A percentile compares a stretch with the other conserved stretches of the same genome.
These are phyloP conservation scores for Blepharisma japonicum DNA, from an alignment of 73 alveolate species.

Conservation along the genomic window DNA sequence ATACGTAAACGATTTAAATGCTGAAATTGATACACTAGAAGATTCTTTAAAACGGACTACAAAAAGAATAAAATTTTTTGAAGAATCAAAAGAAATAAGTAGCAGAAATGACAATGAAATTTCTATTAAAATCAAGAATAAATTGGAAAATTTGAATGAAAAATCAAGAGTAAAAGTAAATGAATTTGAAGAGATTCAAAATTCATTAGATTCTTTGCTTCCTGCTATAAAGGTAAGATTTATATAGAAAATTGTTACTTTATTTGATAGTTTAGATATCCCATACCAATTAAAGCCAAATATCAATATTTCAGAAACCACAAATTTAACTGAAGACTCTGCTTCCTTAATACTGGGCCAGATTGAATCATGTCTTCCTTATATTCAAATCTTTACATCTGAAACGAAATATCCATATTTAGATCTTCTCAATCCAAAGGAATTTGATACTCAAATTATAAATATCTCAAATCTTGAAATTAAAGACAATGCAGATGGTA, in stretches of 20 bases:
- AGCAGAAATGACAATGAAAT: background rate
- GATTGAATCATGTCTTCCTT: too few species aligned
- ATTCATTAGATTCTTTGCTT: background rate
- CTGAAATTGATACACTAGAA: conserved; percentile 60
- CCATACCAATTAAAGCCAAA: too few species aligned
- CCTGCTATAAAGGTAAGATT: background rate
- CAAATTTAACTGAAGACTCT: too few species aligned
- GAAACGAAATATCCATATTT: too few species aligned
- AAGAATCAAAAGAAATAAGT: background rate
- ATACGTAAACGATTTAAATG: conserved; percentile 63
- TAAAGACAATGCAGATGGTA: background rate
- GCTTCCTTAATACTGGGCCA: too few species aligned
- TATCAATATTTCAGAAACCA: too few species aligned
- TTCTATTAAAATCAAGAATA: background rate
- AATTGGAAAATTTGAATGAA: background rate
- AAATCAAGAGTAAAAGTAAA: background rate
- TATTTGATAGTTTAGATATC: too few species aligned
- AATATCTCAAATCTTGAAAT: too few species aligned
- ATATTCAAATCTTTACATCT: too few species aligned
- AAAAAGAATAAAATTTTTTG: background rate
- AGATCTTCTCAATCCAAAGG: too few species aligned
- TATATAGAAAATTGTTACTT: too few species aligned
- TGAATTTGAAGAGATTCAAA: background rate
- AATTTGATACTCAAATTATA: too few species aligned
- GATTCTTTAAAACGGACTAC: conserved; percentile 24